Percentiles rank a stretch among this genome's conserved stretches.
Conservation (phyloP, 2,329 filamentous ascomycete species). For the Claviceps fusiformis region DNA sequence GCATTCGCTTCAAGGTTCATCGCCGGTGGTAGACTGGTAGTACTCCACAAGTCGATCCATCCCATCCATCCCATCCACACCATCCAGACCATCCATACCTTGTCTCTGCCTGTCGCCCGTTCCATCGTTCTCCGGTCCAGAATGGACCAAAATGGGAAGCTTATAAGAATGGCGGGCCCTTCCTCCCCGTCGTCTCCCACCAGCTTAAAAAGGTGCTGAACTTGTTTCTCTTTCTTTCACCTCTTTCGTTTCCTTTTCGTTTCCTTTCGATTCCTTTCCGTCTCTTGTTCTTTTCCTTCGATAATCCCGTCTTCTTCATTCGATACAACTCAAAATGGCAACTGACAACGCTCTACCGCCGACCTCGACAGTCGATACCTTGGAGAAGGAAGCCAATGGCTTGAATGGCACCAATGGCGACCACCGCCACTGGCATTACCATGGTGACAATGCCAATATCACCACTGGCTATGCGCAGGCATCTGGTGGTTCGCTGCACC, state of each 20-base stretch:
- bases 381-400: conserved; percentile 10
- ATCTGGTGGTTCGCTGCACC: conserved; percentile 56
- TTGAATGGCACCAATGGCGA: conserved; percentile 1
- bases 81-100: neutral
- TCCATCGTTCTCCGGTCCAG: neutral
- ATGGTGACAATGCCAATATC: conserved; percentile 14
- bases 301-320: neutral
- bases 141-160: neutral
- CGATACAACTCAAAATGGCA: conserved; percentile 2
- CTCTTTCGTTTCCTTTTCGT: too few relatives aligned
- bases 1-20: neutral
- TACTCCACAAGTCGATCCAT: neutral
- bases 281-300: too few relatives aligned
- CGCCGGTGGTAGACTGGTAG: neutral
- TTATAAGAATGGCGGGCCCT: conserved; percentile 1
- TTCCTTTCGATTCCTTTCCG: too few relatives aligned
- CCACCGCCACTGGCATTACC: conserved; percentile 10
- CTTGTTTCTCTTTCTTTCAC: too few relatives aligned
- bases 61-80: neutral
- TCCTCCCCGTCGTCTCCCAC: neutral
- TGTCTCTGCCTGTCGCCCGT: neutral
- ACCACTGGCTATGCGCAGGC: conserved; percentile 7
- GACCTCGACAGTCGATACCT: neutral
- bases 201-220: neutral
- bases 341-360: conserved; percentile 3